phyloP scores from a whole-genome alignment of 192 early-diverging fungal species.

The Borealophlyctis nickersoniae region DNA sequence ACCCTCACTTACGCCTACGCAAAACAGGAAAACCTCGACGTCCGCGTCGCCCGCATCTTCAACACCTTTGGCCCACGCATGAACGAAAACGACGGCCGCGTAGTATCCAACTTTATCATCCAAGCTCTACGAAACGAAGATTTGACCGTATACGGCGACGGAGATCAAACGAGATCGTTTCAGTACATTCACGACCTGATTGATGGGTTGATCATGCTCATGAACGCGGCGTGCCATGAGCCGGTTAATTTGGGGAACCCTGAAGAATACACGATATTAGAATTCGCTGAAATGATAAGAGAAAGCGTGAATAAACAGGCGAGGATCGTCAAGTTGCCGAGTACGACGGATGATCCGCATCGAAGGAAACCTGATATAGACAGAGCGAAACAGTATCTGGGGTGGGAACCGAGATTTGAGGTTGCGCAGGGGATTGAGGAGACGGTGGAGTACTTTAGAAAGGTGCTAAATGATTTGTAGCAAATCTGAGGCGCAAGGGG shows the following conservation, averaged over 20 bases:
- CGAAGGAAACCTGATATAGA: slow-evolving; percentile 73
- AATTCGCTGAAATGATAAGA: slow-evolving; percentile 75
- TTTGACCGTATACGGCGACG: slow-evolving; percentile 78
- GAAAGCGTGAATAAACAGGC: slow-evolving; percentile 55
- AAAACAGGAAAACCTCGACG: slow-evolving; percentile 70
- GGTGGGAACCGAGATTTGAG: slow-evolving; percentile 74
- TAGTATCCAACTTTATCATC: slow-evolving; percentile 84
- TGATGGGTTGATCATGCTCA: slow-evolving; percentile 74
- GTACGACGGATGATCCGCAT: slow-evolving; percentile 72
- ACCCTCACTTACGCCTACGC: slow-evolving; percentile 77
- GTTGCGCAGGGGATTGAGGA: slow-evolving; percentile 75
- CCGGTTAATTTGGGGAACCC: slow-evolving; percentile 84
- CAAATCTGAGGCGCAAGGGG: too few relatives aligned
- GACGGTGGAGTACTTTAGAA: slow-evolving; percentile 74
- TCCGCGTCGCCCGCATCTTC: slow-evolving; percentile 76
- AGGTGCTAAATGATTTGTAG: slow-evolving; percentile 8
- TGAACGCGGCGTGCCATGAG: slow-evolving; percentile 59
- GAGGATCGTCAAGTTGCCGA: slow-evolving; percentile 62
- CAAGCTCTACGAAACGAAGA: slow-evolving; percentile 73
- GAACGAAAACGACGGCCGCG: slow-evolving; percentile 79
- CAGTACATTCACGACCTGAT: slow-evolving; percentile 83
- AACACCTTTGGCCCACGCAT: slow-evolving; percentile 82
- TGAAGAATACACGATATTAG: slow-evolving; percentile 74
- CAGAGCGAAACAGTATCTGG: slow-evolving; percentile 58
- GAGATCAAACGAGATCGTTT: slow-evolving; percentile 76